phyloP scores from a whole-genome alignment of 257 asterid genomes.

The Striga asiatica region DNA sequence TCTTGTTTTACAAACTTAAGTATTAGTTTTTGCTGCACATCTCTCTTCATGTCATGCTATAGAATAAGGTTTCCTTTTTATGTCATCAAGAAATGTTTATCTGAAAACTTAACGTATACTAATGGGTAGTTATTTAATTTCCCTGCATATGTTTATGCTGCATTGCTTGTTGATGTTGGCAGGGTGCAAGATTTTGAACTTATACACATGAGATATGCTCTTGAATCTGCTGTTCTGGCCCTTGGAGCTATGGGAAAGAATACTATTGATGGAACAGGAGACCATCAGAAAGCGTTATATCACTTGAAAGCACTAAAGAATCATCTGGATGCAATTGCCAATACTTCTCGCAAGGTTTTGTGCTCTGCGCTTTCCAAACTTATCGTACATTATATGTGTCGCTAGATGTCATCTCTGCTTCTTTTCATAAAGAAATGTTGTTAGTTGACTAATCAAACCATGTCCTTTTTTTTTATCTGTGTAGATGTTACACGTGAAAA shows the following conservation, averaged over 20 bases:
- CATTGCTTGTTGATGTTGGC: conserved; percentile 22
- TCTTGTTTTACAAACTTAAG: conserved; percentile 3
- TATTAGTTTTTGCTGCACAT: conserved; percentile 6
- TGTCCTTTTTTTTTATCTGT: neutral
- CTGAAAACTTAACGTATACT: neutral
- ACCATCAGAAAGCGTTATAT: conserved; percentile 29
- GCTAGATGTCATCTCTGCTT: conserved; percentile 5
- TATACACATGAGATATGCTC: conserved; percentile 95
- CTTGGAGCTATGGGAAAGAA: conserved; percentile 73
- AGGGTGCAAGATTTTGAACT: conserved; percentile 98
- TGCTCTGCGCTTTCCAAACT: conserved; percentile 13
- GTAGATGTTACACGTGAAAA: too few species aligned
- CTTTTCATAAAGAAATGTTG: neutral
- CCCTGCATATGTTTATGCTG: conserved; percentile 8
- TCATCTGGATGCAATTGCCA: conserved; percentile 76
- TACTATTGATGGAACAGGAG: conserved; percentile 39
- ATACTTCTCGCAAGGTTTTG: conserved; percentile 76
- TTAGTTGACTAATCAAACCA: neutral
- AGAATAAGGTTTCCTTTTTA: conserved; percentile 7
- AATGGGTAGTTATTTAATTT: neutral
- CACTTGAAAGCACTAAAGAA: conserved; percentile 68
- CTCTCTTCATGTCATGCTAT: conserved; percentile 7
- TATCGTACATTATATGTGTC: conserved; percentile 12
- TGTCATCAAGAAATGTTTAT: conserved; percentile 1
- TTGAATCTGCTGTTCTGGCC: conserved; percentile 81